Base-by-base conservation (phyloP, 78 protist genomes). In the Dictyostelium intermedium region DNA sequence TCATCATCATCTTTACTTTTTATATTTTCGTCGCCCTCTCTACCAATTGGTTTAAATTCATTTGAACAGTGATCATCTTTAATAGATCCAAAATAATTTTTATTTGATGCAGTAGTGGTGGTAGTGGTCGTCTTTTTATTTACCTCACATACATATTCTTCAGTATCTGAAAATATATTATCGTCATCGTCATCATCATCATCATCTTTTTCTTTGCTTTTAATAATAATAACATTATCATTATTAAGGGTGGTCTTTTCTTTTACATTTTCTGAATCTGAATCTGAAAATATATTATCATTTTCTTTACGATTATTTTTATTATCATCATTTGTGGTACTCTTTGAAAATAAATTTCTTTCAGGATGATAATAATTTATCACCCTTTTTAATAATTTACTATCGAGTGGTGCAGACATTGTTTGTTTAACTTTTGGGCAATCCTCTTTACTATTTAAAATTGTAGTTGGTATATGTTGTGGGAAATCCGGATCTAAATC, bases 141-240 rank as follows among this genome's bases (percentile, higher is more conserved):
- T 20, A 76, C 3, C n/a, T 82, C 86, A 60, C 76, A 82, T 9
- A n/a, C 47, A 78, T 87, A 87, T 27, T 87, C 93, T 30, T 87
- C 93, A 30, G 81, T 72, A 79, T 87, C 93, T 78, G 93, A 87
- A 79, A 78, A 87, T 30, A 87, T 87, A 87, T 82, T 63, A 30
- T 32, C 45, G n/a, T 37, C 86, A 60, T 18, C 9, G 5, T 82
- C 86, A 10, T 30, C 43, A 13, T 82, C 86, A 32, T 32, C 47
- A 30, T 82, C 23, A n/a, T n/a, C n/a, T n/a, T n/a, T n/a, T n/a
- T n/a, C n/a, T n/a, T n/a, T n/a, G n/a, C n/a, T n/a, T 23, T 50
- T 60, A 13, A 0, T 16, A 8, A 7, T 39, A 13, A 43, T 10
- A 8, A 27, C 16, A 30, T 4, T 27, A 5, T 80, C 50, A 13